Evolutionary conservation across 441 rosid species (phyloP).

Genomic region (Croton laevigatus): DNA sequence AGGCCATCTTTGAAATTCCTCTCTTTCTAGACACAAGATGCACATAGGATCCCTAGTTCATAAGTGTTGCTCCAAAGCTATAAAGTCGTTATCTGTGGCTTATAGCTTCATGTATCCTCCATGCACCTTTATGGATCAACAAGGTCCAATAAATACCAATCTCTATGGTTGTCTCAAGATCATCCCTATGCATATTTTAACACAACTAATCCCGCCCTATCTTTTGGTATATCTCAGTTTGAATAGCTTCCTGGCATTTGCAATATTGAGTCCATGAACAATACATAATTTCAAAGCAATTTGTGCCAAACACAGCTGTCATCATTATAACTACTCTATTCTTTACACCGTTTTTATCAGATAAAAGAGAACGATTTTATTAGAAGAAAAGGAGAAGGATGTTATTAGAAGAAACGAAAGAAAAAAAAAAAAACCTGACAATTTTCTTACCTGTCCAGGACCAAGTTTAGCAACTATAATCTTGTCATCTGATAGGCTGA

Average conservation of each 20-base stretch:
- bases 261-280: not conserved
- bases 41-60: not conserved
- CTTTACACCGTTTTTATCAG: not conserved
- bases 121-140: not conserved
- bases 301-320: not conserved
- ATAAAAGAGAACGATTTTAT: not conserved
- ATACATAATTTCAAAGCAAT: not conserved
- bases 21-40: not conserved
- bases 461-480: slow-evolving; percentile 81
- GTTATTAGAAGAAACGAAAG: not conserved
- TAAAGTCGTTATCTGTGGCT: not conserved
- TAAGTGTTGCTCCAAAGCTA: not conserved
- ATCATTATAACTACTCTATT: not conserved
- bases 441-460: slow-evolving; percentile 65
- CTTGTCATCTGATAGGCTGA: slow-evolving; percentile 39
- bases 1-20: not conserved
- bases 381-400: not conserved
- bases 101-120: not conserved
- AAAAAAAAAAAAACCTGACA: not conserved
- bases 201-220: not conserved
- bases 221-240: not conserved
- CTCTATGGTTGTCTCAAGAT: not conserved
- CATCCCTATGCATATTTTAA: not conserved
- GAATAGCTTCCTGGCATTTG: not conserved
- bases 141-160: not conserved